Conservation (phyloP, 2,329 filamentous ascomycete species). For the Eutypa lata region DNA sequence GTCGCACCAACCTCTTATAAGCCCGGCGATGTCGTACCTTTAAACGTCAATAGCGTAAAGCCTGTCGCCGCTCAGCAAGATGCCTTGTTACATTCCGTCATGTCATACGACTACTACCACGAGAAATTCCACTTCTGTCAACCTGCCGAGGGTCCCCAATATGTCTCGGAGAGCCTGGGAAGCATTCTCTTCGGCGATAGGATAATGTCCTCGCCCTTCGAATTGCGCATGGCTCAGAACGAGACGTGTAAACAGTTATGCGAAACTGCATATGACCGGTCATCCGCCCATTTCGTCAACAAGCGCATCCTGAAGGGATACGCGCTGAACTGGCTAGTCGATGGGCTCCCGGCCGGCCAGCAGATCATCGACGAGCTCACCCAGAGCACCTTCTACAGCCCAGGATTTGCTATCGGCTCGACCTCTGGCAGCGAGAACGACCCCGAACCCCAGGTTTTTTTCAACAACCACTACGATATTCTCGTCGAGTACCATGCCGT, state of each 20-base stretch:
- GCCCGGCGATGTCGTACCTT: constrained; percentile 72
- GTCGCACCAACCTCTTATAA: constrained; percentile 93
- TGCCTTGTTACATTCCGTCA: constrained; percentile 81
- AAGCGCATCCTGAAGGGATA: constrained; percentile 79
- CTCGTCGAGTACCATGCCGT: constrained; percentile 88
- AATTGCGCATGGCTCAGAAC: constrained; percentile 81
- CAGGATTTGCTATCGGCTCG: constrained; percentile 79
- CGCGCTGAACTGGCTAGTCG: constrained; percentile 92
- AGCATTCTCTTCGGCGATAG: constrained; percentile 97
- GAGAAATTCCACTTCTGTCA: constrained; percentile 83
- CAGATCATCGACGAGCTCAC: constrained; percentile 73
- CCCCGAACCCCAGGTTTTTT: constrained; percentile 53
- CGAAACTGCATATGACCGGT: constrained; percentile 58
- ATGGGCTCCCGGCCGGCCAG: constrained; percentile 89
- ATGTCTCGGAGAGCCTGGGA: constrained; percentile 84
- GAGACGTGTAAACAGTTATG: constrained; percentile 86
- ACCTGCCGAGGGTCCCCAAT: constrained; percentile 71
- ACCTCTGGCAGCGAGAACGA: constrained; percentile 38
- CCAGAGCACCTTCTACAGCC: constrained; percentile 79
- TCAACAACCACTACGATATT: constrained; percentile 98
- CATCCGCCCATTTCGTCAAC: constrained; percentile 76
- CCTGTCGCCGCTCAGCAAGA: constrained; percentile 76
- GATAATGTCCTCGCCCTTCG: constrained; percentile 94
- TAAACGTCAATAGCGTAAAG: constrained; percentile 90
- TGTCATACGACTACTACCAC: constrained; percentile 96